Conservation (phyloP, 148 eudicot genomes). For the Silene conica region DNA sequence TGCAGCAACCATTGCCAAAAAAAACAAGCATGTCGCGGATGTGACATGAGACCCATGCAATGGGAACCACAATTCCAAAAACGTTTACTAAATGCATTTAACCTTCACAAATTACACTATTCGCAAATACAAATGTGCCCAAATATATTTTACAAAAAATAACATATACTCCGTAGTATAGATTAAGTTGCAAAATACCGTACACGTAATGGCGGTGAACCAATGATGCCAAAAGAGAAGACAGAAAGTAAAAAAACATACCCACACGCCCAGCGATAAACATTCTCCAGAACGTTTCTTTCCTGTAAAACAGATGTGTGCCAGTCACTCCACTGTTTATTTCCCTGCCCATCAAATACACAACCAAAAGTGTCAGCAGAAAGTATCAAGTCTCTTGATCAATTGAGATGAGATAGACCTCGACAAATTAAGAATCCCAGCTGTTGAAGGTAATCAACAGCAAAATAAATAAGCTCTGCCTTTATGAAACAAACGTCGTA, state of each 20-base stretch:
- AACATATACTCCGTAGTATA: too few relatives aligned
- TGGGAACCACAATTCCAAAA: background rate
- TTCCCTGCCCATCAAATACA: constrained; percentile 42
- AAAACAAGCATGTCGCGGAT: background rate
- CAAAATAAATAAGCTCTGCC: background rate
- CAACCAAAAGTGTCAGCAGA: constrained; percentile 13
- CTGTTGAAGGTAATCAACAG: constrained; percentile 5
- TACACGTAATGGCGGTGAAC: background rate
- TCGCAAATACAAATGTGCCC: background rate
- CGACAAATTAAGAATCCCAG: background rate
- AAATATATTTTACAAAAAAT: background rate
- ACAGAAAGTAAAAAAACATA: constrained; percentile 30
- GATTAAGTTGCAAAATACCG: too few relatives aligned
- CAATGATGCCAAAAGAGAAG: background rate
- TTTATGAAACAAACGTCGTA: constrained; percentile 21
- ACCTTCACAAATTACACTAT: background rate
- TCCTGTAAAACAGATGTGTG: constrained; percentile 66
- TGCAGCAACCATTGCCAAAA: background rate
- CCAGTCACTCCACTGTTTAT: constrained; percentile 76
- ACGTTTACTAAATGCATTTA: background rate
- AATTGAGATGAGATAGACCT: background rate
- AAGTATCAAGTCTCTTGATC: background rate
- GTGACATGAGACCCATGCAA: background rate
- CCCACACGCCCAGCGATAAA: constrained; percentile 96
- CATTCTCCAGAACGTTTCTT: constrained; percentile 70